Conservation (phyloP, 306 rosid species). For the Corylus americana region DNA sequence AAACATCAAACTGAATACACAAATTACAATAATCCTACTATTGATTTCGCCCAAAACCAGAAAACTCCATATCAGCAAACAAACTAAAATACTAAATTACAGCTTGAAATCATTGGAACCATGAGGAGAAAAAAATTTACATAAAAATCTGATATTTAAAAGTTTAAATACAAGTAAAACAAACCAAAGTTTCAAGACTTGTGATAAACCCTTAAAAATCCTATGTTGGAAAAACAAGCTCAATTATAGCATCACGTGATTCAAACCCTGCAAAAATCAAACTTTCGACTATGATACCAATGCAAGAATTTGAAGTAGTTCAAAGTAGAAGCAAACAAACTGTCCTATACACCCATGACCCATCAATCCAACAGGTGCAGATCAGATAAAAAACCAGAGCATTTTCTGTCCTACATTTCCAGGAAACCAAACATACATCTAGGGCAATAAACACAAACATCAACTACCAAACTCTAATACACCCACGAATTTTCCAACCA, state of each 20-base stretch:
- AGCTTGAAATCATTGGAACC: slow-evolving; percentile 10
- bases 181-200: not conserved
- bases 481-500: too few species aligned
- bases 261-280: slow-evolving; percentile 1
- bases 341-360: not conserved
- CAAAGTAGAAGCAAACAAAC: not conserved
- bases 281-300: slow-evolving; percentile 10
- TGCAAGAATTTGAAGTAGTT: slow-evolving; percentile 20
- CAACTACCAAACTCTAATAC: too few species aligned
- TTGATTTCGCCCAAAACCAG: not conserved
- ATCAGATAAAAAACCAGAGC: slow-evolving; percentile 15
- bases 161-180: not conserved
- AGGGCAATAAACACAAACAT: too few species aligned
- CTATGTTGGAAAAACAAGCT: not conserved
- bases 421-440: too few species aligned
- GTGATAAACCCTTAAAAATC: not conserved
- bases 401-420: not conserved
- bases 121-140: slow-evolving; percentile 20
- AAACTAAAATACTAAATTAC: not conserved
- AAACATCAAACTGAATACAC: not conserved
- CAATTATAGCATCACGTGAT: not conserved
- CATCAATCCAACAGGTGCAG: not conserved
- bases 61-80: not conserved
- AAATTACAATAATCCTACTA: not conserved
- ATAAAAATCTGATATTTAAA: slow-evolving; percentile 1